Base-by-base conservation (phyloP, 345 rosid genomes). In the Citrus mangshanensis region DNA sequence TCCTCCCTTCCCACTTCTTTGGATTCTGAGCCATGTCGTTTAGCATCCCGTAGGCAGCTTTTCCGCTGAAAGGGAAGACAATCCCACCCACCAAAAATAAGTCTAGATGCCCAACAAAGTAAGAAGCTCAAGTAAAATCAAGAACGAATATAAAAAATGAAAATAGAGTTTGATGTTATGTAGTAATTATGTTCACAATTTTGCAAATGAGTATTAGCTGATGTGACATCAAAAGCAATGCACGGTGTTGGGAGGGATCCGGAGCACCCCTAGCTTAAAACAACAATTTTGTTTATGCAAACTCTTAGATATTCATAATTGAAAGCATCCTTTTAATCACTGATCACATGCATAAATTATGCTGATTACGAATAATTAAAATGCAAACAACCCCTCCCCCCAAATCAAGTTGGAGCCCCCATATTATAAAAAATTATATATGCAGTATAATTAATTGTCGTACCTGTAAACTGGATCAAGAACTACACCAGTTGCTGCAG, bases 391-490 rank as follows among this genome's bases (percentile, higher is more conserved):
- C 7, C 19, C 14, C n/a, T 7, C 18, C 19, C 18, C 63, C 19
- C 14, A 28, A 7, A 61, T 25, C 2, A 51, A 9, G 8, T 24
- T 0, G 4, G 35, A 42, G 46, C 14, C 32, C 28, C 18, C 16
- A 60, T 60, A 24, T 24, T 42, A 74, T 38, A 9, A 10, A 60
- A 22, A 60, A 18, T 7, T 59, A 38, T 60, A 9, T n/a, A 30
- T 9, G 22, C 22, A 63, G 61, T 25, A 75, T 42, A 35, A 42
- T 38, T 46, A 46, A 28, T 35, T 42, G 19, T 9, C 8, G 21
- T 75, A 93, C 99, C 98, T 93, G 94, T 95, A 93, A 74, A 95
- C 99, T 59, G 97, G 98, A 77, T 93, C 97, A 59, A 93, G 93
- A 82, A 95, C 79, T 70, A 93, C 88, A 54, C 99, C 93, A 3